Percentiles rank a stretch among this genome's conserved stretches.
Conservation (phyloP, 768 basidiomycete genomes). For the Nidula microcarpa region DNA sequence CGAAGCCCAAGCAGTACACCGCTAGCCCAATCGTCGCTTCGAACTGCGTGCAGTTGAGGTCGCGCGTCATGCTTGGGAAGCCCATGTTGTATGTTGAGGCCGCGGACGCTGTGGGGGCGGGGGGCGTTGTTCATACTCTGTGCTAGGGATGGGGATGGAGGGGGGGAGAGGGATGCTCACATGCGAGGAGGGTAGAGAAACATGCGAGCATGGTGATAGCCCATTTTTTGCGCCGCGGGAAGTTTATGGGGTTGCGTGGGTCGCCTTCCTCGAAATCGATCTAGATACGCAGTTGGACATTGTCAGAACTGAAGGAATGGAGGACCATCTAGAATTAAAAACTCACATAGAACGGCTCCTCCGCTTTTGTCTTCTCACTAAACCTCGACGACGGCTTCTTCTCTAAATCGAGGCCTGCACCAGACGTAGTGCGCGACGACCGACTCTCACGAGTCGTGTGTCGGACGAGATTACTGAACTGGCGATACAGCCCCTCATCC, state of each 20-base stretch:
- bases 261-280: slow-evolving; percentile 19
- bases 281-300: slow-evolving; percentile 1
- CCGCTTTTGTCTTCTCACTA: no score
- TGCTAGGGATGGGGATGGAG: slow-evolving; percentile 49
- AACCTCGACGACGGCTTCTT: background rate
- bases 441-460: slow-evolving; percentile 1
- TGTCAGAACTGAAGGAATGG: no score
- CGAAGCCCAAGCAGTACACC: slow-evolving; percentile 60
- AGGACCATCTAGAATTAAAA: no score
- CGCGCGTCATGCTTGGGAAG: slow-evolving; percentile 51
- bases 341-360: no score
- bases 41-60: slow-evolving; percentile 39
- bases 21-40: slow-evolving; percentile 46
- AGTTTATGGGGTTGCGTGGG: slow-evolving; percentile 30
- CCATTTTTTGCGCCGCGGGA: slow-evolving; percentile 36
- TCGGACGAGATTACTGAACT: slow-evolving; percentile 25
- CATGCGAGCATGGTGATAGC: slow-evolving; percentile 42
- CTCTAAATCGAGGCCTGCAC: background rate
- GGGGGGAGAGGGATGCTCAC: slow-evolving; percentile 26
- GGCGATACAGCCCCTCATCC: slow-evolving; percentile 26
- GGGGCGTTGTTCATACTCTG: slow-evolving; percentile 33
- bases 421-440: background rate
- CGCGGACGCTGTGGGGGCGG: slow-evolving; percentile 37
- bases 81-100: slow-evolving; percentile 56
- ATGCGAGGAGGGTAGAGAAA: slow-evolving; percentile 42